phyloP scores from a whole-genome alignment of 1,284 basidiomycete species.

The Apiotrichum domesticum region DNA sequence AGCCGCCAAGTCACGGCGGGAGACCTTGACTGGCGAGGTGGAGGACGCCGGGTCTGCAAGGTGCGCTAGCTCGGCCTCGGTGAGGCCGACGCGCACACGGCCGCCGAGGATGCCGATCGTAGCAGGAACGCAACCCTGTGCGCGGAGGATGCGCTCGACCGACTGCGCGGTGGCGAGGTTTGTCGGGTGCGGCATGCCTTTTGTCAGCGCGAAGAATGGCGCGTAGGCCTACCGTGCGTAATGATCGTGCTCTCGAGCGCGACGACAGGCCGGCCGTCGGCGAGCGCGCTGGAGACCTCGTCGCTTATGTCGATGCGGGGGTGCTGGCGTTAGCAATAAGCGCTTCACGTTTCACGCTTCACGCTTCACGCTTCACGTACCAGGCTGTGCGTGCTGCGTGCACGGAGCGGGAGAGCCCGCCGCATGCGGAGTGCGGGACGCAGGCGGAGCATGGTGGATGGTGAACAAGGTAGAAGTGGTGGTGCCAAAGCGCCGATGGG shows the following conservation, averaged over 20 bases:
- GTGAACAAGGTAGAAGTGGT: too few relatives aligned
- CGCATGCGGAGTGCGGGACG: too few relatives aligned
- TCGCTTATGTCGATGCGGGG: conserved; percentile 43
- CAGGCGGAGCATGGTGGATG: too few relatives aligned
- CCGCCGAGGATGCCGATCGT: conserved; percentile 84
- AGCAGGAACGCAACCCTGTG: conserved; percentile 72
- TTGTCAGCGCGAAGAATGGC: too few relatives aligned
- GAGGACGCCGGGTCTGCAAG: conserved; percentile 51
- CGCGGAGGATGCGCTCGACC: conserved; percentile 71
- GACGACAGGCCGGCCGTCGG: conserved; percentile 49
- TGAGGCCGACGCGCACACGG: conserved; percentile 77
- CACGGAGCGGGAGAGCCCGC: too few relatives aligned
- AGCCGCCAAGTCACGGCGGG: conserved; percentile 77
- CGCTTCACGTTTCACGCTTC: too few relatives aligned
- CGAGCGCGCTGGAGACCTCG: conserved; percentile 71
- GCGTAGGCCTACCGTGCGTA: conserved; percentile 61
- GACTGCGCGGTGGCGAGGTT: conserved; percentile 69
- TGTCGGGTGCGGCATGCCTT: conserved; percentile 62
- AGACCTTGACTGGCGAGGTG: conserved; percentile 62
- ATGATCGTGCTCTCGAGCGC: conserved; percentile 72
- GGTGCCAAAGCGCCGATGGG: too few relatives aligned
- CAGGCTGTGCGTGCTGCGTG: too few relatives aligned
- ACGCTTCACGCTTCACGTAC: too few relatives aligned
- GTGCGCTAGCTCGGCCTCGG: conserved; percentile 59
- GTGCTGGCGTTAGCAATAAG: conserved; percentile 12